Conservation (phyloP, 2,329 filamentous ascomycete genomes). For the Trichophyton mentagrophytes region DNA sequence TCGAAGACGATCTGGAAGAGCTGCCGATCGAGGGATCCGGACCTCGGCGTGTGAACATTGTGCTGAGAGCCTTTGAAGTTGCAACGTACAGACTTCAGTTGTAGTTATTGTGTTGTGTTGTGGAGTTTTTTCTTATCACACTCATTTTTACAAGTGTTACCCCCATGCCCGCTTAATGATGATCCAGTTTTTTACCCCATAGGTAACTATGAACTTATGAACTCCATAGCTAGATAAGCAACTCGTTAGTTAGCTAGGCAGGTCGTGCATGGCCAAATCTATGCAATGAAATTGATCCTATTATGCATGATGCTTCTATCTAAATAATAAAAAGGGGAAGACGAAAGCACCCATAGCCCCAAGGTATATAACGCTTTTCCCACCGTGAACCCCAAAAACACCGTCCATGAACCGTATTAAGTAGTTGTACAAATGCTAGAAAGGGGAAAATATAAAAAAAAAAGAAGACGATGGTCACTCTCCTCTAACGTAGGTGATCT, state of each 20-base stretch:
- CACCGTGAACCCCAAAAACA: background rate
- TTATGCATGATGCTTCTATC: background rate
- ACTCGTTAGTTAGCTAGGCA: background rate
- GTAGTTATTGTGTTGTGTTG: background rate
- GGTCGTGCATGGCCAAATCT: background rate
- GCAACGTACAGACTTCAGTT: constrained; percentile 60
- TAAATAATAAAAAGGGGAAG: background rate
- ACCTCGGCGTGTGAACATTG: constrained; percentile 43
- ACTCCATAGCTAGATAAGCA: background rate
- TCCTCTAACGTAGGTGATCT: constrained; percentile 35
- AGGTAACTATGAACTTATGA: no score
- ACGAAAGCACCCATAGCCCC: background rate
- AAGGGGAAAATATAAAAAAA: no score
- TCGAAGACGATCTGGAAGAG: constrained; percentile 75
- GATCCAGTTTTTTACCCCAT: background rate
- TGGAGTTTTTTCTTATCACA: background rate
- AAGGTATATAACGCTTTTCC: constrained; percentile 2
- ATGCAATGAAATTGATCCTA: background rate
- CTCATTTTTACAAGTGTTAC: background rate
- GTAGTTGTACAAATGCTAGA: background rate
- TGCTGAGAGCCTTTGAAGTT: constrained; percentile 70
- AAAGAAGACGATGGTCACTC: background rate
- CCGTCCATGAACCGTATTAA: background rate
- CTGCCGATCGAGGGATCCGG: constrained; percentile 37
- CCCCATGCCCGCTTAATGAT: background rate